Base-by-base conservation (phyloP, 2,329 filamentous ascomycete genomes). In the Phoma herbarum region DNA sequence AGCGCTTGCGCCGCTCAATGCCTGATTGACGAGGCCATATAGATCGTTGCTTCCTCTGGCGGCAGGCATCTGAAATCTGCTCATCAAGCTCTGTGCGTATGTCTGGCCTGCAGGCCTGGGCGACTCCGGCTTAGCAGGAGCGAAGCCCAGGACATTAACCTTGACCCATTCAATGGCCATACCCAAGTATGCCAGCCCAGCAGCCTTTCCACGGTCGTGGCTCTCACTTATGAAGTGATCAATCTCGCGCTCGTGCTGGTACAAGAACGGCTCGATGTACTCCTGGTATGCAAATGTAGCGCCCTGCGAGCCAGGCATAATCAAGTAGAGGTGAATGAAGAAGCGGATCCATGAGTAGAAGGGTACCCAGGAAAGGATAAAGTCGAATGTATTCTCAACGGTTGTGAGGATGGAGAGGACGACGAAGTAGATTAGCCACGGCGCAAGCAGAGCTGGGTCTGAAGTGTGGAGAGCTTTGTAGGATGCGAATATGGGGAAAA, bases 341-440 rank as follows among this genome's bases (percentile, higher is more conserved):
- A 97, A 86, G 65, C 95, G 92, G 71, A 97, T 83, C 86, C 93
- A 97, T 68, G 91, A 86, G 80, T 97, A 99, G 78, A 98, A 96
- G 2, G 95, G 95, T 35, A 98, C 82, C 92, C 93, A 98, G 76
- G 85, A 85, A 45, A 98, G 85, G 72, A 98, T 88, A 80, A 94
- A 97, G 70, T 89, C 87, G 56, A 90, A 88, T 86, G 93, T 96
- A 45, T 90, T 93, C 81, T 98, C 95, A 78, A 88, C 86, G 61
- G 95, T 86, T 56, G 93, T 84, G 69, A 89, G 87, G 76, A 91
- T 89, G 61, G 91, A 91, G 65, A 97, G 86, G 23, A 97, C 92
- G 60, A 97, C 92, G 90, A 94, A 99, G 85, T 98, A 99, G 90
- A 98, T 98, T 66, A 98, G 86, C 95, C 95, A 99, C 88, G 94